Evolutionary conservation across 2,329 filamentous ascomycete species (phyloP).

Genomic region (Talaromyces sp.): DNA sequence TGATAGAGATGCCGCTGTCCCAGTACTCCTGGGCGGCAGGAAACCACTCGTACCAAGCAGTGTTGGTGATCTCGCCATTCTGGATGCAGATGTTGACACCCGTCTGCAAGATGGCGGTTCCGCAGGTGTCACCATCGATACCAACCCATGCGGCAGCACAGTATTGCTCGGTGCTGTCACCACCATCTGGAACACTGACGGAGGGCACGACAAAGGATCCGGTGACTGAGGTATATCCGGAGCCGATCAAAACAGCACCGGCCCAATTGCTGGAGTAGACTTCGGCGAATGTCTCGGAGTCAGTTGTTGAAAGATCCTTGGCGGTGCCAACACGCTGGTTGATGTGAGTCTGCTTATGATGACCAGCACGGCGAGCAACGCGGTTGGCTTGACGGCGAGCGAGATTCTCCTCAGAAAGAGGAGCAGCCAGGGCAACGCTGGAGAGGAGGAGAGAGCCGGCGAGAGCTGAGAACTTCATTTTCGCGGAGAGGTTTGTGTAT

Average conservation of each 20-base stretch:
- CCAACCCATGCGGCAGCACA: conserved; percentile 56
- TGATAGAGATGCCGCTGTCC: conserved; percentile 46
- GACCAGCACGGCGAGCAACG: not conserved
- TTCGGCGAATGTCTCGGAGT: conserved; percentile 5
- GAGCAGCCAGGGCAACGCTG: conserved; percentile 11
- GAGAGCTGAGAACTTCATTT: conserved; percentile 13
- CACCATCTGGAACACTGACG: conserved; percentile 40
- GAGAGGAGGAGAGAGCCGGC: conserved; percentile 10
- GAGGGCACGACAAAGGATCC: conserved; percentile 52
- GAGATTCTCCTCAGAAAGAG: conserved; percentile 12
- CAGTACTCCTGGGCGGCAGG: conserved; percentile 52
- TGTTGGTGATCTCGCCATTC: conserved; percentile 41
- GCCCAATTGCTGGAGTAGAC: conserved; percentile 57
- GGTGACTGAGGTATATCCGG: conserved; percentile 45
- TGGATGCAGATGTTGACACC: conserved; percentile 55
- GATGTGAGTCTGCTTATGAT: conserved; percentile 2
- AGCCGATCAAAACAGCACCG: conserved; percentile 53
- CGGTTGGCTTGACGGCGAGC: conserved; percentile 14
- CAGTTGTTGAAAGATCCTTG: not conserved
- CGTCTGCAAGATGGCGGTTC: conserved; percentile 54
- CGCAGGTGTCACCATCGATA: conserved; percentile 58
- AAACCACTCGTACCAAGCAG: conserved; percentile 62
- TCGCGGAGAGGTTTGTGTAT: not conserved
- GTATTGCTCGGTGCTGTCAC: conserved; percentile 35
- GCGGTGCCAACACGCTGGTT: conserved; percentile 10